Base-by-base conservation (phyloP, 768 basidiomycete genomes). In the Tulasnella sp. region DNA sequence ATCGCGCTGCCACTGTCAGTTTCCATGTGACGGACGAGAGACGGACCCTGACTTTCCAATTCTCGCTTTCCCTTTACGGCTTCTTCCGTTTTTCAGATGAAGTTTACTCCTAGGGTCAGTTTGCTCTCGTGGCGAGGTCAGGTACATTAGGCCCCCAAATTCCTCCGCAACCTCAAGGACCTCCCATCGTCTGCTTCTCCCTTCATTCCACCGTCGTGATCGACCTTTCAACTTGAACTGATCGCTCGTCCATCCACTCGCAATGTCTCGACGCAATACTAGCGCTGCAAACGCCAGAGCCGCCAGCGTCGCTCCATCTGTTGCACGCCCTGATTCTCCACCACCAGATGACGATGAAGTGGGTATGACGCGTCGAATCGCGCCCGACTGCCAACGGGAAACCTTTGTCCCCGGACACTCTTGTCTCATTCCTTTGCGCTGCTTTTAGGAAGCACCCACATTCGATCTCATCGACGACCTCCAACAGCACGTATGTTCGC, bases 391-490 rank as follows among this genome's bases (percentile, higher is more conserved):
- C 9, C 35, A 16, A 7, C 35, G 1, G 13, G 70, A n/a, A 35
- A 2, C 1, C 9, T n/a, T 35, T n/a, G 2, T 44, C 7, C 44
- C 35, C 70, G 35, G 29, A 70, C n/a, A 9, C 70, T 3, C 40
- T 18, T 23, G 13, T 73, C 46, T 20, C 0, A 40, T 0, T 26
- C 11, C n/a, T 7, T 20, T 73, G 44, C 23, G 5, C 16, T n/a
- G 26, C 51, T 10, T n/a, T 51, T 55, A 92, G 91, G 83, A 84
- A 0, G 29, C 61, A 67, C 86, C 88, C 9, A 92, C 87, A 83
- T 94, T 94, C 81, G 93, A 93, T 82, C 90, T 85, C 29, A 88
- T 94, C n/a, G 93, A 94, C 81, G 93, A 94, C 80, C 90, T 94
- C 18, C 93, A 94, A 82, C 91, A 92, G 80, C 91, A 94, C 82